Conservation (phyloP, 2,329 filamentous ascomycete genomes). For the Plenodomus biglobosus region DNA sequence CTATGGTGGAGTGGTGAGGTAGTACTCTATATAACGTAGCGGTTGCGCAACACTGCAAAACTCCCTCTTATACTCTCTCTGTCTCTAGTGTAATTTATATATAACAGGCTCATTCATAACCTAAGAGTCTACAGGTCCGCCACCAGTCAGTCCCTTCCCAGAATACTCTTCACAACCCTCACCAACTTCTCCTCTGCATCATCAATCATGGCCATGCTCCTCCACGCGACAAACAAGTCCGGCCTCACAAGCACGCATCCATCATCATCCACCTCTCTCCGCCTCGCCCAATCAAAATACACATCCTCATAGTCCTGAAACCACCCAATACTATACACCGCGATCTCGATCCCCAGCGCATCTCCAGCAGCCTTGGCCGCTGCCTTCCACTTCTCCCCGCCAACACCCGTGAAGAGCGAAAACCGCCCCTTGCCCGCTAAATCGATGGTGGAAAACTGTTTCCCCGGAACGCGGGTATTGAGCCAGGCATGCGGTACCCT, state of each 20-base stretch:
- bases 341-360: conserved; percentile 51
- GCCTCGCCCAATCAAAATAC: conserved; percentile 60
- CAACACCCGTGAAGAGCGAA: conserved; percentile 49
- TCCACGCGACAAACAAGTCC: conserved; percentile 55
- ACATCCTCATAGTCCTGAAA: conserved; percentile 62
- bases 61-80: too few relatives aligned
- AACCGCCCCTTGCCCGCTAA: conserved; percentile 56
- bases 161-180: neutral
- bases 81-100: too few relatives aligned
- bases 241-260: conserved; percentile 48
- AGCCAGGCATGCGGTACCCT: conserved; percentile 65
- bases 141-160: neutral
- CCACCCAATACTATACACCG: conserved; percentile 58
- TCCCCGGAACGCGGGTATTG: conserved; percentile 51
- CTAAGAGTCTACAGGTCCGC: too few relatives aligned
- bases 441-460: conserved; percentile 60
- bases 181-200: neutral
- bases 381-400: conserved; percentile 56
- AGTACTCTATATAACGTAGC: too few relatives aligned
- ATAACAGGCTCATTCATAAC: too few relatives aligned
- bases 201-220: neutral
- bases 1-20: too few relatives aligned
- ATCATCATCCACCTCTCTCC: conserved; percentile 55
- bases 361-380: conserved; percentile 49
- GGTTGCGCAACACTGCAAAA: too few relatives aligned